phyloP scores from a whole-genome alignment of 2,329 filamentous ascomycete genomes.

The Lasiodiplodia sp. region DNA sequence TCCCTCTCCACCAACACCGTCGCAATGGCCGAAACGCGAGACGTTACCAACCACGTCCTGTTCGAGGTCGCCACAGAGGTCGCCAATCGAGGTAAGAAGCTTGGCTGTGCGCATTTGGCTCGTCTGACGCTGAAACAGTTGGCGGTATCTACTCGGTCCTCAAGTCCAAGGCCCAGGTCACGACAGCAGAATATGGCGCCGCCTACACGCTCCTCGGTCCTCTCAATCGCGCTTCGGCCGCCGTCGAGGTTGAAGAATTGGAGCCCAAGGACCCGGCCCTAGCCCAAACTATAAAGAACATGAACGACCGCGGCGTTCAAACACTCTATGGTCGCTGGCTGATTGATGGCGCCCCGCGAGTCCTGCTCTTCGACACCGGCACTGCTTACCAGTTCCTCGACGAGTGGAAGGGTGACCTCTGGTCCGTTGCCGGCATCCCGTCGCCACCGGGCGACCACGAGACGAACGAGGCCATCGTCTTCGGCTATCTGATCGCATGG shows the following conservation, averaged over 20 bases:
- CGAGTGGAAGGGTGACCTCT: slow-evolving; percentile 97
- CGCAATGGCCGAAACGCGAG: slow-evolving; percentile 50
- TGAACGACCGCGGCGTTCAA: slow-evolving; percentile 89
- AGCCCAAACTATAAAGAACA: slow-evolving; percentile 82
- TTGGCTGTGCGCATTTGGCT: slow-evolving; percentile 35
- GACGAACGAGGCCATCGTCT: slow-evolving; percentile 96
- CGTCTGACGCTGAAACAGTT: slow-evolving; percentile 60
- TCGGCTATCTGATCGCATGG: slow-evolving; percentile 97
- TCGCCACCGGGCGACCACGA: slow-evolving; percentile 89
- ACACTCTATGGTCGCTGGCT: slow-evolving; percentile 96
- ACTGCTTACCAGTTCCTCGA: slow-evolving; percentile 90
- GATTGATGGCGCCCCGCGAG: slow-evolving; percentile 93
- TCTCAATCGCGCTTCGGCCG: slow-evolving; percentile 91
- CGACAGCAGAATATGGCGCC: slow-evolving; percentile 97
- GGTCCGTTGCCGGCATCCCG: slow-evolving; percentile 93
- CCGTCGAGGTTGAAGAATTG: slow-evolving; percentile 96
- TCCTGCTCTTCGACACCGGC: slow-evolving; percentile 93
- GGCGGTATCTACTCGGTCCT: slow-evolving; percentile 99
- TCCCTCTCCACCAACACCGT: background rate
- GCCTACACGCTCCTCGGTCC: slow-evolving; percentile 95
- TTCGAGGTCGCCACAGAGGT: slow-evolving; percentile 98
- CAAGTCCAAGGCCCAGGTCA: slow-evolving; percentile 98
- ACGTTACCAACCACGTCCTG: slow-evolving; percentile 94
- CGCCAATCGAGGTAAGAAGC: slow-evolving; percentile 83
- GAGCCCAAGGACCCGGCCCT: slow-evolving; percentile 83